Base-by-base conservation (phyloP, 306 rosid genomes). In the Astragalus glycyphyllos region DNA sequence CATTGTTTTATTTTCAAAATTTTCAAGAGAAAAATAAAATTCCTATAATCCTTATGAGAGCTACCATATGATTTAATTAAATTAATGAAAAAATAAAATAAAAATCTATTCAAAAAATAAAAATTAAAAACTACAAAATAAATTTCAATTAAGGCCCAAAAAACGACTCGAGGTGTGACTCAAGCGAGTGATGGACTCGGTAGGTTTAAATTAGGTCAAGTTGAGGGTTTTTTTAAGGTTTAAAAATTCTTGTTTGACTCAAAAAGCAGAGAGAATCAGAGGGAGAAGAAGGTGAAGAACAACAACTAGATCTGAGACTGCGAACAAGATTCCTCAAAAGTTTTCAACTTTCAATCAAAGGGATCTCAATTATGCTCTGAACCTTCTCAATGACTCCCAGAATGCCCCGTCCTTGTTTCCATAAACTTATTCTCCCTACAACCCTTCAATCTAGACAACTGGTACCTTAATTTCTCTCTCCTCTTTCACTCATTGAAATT, bases 391-490 rank as follows among this genome's bases (percentile, higher is more conserved):
- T 69, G 55, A 57, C 67, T 48, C 57, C 17, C 16, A 76, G 58
- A 71, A 90, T 90, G 97, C 88, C 81, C 32, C 87, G 90, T 55
- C 91, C 98, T 58, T 78, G 53, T 87, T 92, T 92, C 50, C 80
- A 88, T 75, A 90, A 90, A 89, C 88, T 92, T 77, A 68, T 92
- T 81, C 79, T 85, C 11, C 71, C 93, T 1, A 72, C 89, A 20
- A 84, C 89, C 17, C 81, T 88, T 63, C 88, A 87, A 65, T 79
- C 91, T 53, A 85, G 85, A 34, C 90, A 86, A 71, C 84, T 92
- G 98, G 98, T 92, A 90, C 55, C 16, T 55, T 8, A 56, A 46
- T 61, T 71, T 66, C 15, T 78, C 58, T 8, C 58, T 50, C 14
- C 16, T 12, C 7, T 61, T 71, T 1, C 0, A 40, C 3, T 6